Evolutionary conservation across 176 grass and related monocot genomes (phyloP).

Genomic region (Zea luxurians): DNA sequence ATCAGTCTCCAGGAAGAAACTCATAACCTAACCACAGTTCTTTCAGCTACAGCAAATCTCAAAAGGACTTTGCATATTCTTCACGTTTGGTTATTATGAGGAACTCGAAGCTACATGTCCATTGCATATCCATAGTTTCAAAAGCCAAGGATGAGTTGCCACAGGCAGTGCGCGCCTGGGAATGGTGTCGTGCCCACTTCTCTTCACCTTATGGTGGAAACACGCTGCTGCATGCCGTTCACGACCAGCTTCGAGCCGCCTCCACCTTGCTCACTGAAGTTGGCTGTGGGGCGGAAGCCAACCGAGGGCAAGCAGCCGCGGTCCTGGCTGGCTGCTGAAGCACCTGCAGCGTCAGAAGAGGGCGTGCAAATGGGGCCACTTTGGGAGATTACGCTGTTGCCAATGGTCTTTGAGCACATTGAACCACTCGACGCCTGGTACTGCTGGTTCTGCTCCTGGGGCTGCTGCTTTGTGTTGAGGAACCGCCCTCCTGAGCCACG

Average conservation of each 20-base stretch:
- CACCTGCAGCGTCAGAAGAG: conserved; percentile 30
- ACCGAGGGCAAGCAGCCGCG: conserved; percentile 33
- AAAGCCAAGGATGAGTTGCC: conserved; percentile 99
- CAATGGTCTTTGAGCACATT: conserved; percentile 33
- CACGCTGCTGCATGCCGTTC: conserved; percentile 26
- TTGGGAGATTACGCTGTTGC: conserved; percentile 33
- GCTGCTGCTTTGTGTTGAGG: conserved; percentile 88
- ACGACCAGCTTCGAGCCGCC: conserved; percentile 34
- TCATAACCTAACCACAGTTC: conserved; percentile 23
- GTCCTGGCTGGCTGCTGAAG: conserved; percentile 52
- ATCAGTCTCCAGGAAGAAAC: not conserved
- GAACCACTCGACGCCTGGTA: conserved; percentile 25
- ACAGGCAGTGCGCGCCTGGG: conserved; percentile 35
- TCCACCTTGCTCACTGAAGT: conserved; percentile 29
- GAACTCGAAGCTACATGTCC: conserved; percentile 33
- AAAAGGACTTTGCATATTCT: not conserved
- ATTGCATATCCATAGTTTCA: conserved; percentile 34
- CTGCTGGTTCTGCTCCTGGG: conserved; percentile 49
- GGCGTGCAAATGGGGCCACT: conserved; percentile 13
- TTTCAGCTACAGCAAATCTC: conserved; percentile 21
- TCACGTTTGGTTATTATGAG: conserved; percentile 32
- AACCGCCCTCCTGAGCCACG: conserved; percentile 91
- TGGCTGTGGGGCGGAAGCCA: conserved; percentile 36
- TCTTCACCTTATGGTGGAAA: conserved; percentile 34
- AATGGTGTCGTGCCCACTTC: conserved; percentile 18